Base-by-base conservation (phyloP, 2,329 filamentous ascomycete genomes). In the Dendryphion nanum region DNA sequence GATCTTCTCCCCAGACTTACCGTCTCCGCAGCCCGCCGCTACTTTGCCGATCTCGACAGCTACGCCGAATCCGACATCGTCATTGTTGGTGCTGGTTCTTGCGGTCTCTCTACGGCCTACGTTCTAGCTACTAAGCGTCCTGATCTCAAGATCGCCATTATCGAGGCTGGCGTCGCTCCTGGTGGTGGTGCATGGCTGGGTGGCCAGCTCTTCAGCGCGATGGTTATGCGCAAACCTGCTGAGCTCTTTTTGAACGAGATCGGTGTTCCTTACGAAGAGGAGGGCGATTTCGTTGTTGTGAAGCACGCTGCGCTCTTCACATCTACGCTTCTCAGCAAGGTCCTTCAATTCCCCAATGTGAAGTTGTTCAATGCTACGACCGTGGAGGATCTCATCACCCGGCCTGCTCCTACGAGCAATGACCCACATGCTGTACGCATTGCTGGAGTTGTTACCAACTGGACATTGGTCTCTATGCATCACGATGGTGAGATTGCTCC, bases 331-430 rank as follows among this genome's bases (percentile, higher is more conserved):
- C 73, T 96, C 56, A 85, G 83, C 6, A 85, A 85, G 69, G 89
- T 96, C 7, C 74, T 96, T 35, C 70, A 78, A 42, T 86, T 94
- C 73, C 86, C 87, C 47, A 95, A 96, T 69, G 80, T 95, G 60
- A 96, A 96, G 79, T 82, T 96, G 46, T 96, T 95, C 81, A 96
- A 96, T 64, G 89, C 89, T 24, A 95, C 90, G 23, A 78, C 85
- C 15, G 89, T 96, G 30, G 90, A 96, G 71, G 89, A 96, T 59
- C 75, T 96, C 47, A 91, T 96, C 69, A 95, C 89, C 15, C 86
- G 89, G 30, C 79, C 79, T 4, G 54, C 57, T 23, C 61, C 61
- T 4, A 61, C 57, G 1, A 18, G 47, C 10, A 67, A 70, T 32
- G 62, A 68, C 29, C 71, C 67, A 26, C 71, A 73, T 15, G 71